These are phyloP conservation scores for Capsicum baccatum DNA, from an alignment of 257 asterid genomes.

Conservation along the genomic window DNA sequence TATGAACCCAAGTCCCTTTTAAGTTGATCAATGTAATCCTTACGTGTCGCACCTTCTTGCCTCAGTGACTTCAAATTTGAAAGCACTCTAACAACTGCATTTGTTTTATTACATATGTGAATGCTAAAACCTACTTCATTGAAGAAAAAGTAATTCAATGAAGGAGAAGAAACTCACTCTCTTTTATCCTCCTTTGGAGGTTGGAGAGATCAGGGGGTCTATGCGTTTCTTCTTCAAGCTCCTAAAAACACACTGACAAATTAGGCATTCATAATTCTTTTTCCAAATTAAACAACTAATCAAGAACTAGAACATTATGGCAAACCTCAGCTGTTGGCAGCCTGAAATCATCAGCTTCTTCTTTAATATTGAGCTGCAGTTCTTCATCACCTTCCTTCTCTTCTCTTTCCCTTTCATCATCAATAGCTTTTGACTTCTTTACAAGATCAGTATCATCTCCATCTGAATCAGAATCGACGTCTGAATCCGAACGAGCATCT, in stretches of 20 bases:
- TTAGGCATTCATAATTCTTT: neutral
- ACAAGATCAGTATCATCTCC: slow-evolving; percentile 57
- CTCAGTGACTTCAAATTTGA: slow-evolving; percentile 76
- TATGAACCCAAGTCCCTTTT: slow-evolving; percentile 69
- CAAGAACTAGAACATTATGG: neutral
- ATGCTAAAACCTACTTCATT: neutral
- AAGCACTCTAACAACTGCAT: slow-evolving; percentile 85
- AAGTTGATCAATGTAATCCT: slow-evolving; percentile 79
- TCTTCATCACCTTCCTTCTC: slow-evolving; percentile 58
- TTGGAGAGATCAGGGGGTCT: slow-evolving; percentile 80
- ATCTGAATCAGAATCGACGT: slow-evolving; percentile 63
- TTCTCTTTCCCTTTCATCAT: slow-evolving; percentile 53
- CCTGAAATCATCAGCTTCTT: slow-evolving; percentile 67
- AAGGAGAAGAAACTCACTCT: slow-evolving; percentile 54
- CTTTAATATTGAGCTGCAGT: slow-evolving; percentile 59
- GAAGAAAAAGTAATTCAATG: neutral
- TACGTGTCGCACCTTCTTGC: slow-evolving; percentile 79
- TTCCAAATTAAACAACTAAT: neutral
- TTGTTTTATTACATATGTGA: slow-evolving; percentile 32
- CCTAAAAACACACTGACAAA: slow-evolving; percentile 48
- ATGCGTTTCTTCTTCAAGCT: slow-evolving; percentile 80
- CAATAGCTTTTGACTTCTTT: slow-evolving; percentile 56
- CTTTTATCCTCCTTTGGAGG: slow-evolving; percentile 85
- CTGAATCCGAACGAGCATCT: slow-evolving; percentile 42
- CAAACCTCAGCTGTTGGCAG: slow-evolving; percentile 81